A percentile compares a stretch with the other conserved stretches of the same genome.
These are phyloP conservation scores for Warburgia ugandensis DNA, from an alignment of 164 flowering plant species.

Conservation along the genomic window DNA sequence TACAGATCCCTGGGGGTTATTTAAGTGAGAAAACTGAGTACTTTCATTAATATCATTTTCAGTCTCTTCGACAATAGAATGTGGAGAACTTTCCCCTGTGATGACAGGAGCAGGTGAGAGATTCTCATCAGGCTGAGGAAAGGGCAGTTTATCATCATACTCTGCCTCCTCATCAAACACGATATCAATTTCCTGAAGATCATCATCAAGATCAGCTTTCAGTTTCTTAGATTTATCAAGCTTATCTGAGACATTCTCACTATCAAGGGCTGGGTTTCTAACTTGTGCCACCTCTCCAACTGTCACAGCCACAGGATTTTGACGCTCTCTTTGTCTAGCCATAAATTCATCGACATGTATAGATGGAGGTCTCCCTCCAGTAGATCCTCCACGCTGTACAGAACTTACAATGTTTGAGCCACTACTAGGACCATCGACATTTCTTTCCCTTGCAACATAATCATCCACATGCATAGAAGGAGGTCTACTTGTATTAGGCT, in stretches of 20 bases:
- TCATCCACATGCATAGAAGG: conserved; percentile 99
- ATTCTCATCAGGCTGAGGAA: conserved; percentile 84
- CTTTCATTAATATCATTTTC: conserved; percentile 54
- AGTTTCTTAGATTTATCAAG: conserved; percentile 43
- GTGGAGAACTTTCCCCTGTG: conserved; percentile 64
- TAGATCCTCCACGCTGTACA: conserved; percentile 64
- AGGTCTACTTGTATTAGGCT: conserved; percentile 98
- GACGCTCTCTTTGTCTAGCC: conserved; percentile 95
- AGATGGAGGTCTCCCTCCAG: conserved; percentile 94
- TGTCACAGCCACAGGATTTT: conserved; percentile 36
- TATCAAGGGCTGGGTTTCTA: conserved; percentile 29
- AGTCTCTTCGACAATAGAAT: conserved; percentile 76
- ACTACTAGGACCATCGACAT: conserved; percentile 48
- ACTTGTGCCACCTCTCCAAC: conserved; percentile 42
- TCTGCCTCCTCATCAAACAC: conserved; percentile 95
- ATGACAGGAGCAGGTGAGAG: conserved; percentile 49
- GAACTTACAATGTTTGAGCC: conserved; percentile 57
- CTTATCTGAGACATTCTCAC: conserved; percentile 35
- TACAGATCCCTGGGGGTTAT: too few species aligned
- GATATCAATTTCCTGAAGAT: conserved; percentile 89
- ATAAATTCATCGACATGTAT: conserved; percentile 98
- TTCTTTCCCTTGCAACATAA: conserved; percentile 96
- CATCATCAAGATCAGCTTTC: conserved; percentile 91
- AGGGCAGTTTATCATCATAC: conserved; percentile 78
- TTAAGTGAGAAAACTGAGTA: conserved; percentile 41